Conservation (phyloP, 2,329 filamentous ascomycete genomes). For the Pseudocercospora musae region DNA sequence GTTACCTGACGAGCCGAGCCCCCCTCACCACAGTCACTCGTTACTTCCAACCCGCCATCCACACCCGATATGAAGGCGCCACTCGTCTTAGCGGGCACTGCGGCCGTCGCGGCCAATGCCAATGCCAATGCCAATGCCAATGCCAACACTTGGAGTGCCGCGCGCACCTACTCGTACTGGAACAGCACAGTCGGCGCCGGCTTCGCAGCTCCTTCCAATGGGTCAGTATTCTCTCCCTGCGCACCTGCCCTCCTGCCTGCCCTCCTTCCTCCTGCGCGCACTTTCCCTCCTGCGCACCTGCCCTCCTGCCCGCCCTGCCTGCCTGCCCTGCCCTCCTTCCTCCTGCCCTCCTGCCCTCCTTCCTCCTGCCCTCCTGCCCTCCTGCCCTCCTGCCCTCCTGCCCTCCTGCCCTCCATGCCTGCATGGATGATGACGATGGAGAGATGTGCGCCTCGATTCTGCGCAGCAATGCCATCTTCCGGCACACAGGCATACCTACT, state of each 20-base stretch:
- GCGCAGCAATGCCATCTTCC: neutral
- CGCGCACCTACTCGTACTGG: slow-evolving; percentile 13
- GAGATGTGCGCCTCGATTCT: neutral
- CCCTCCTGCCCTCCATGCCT: neutral
- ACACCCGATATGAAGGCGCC: slow-evolving; percentile 18
- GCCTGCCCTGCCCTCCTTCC: too few relatives aligned
- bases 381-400: neutral
- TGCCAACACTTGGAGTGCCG: slow-evolving; percentile 15
- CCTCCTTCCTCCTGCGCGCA: too few relatives aligned
- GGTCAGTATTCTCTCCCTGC: too few relatives aligned
- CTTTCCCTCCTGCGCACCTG: neutral
- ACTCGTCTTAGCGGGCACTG: slow-evolving; percentile 13
- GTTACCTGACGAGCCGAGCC: too few relatives aligned
- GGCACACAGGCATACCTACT: neutral
- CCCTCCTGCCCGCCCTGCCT: too few relatives aligned
- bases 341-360: too few relatives aligned
- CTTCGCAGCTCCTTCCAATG: neutral
- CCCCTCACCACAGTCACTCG: slow-evolving; percentile 31
- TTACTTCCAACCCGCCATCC: slow-evolving; percentile 16
- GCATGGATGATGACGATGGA: neutral
- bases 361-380: neutral
- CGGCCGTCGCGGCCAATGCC: slow-evolving; percentile 8
- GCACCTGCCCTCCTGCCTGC: neutral
- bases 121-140: too few relatives aligned
- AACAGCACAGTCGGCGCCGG: slow-evolving; percentile 3